phyloP scores from a whole-genome alignment of 129 eudicot species.

The Saussurea involucrata region DNA sequence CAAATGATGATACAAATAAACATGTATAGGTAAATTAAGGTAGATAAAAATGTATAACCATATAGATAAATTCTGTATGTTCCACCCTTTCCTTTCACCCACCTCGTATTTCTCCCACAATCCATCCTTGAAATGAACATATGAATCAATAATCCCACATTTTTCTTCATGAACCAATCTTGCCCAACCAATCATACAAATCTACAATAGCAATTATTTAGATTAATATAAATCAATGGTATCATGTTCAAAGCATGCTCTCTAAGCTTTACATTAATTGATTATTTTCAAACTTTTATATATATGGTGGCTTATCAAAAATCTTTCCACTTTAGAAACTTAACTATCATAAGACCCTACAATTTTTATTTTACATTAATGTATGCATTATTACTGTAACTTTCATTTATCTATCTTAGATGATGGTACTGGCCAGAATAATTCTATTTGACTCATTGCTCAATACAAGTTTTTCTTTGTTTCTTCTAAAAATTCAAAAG shows the following conservation, averaged over 20 bases:
- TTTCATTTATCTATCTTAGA: neutral
- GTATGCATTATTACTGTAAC: neutral
- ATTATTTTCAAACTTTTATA: neutral
- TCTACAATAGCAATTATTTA: neutral
- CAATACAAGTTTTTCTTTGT: neutral
- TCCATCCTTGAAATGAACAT: conserved; percentile 23
- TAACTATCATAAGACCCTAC: neutral
- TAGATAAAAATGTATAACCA: neutral
- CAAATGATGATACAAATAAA: neutral
- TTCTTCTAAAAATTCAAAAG: neutral
- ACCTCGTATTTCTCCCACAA: neutral
- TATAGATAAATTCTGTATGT: too few relatives aligned
- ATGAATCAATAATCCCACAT: neutral
- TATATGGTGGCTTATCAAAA: neutral
- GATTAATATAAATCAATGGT: neutral
- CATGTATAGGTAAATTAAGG: neutral
- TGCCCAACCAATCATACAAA: neutral
- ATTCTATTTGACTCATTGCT: neutral
- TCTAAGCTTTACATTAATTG: neutral
- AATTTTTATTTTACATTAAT: neutral
- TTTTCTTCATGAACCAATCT: neutral
- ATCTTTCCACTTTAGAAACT: neutral
- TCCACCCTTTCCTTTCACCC: neutral
- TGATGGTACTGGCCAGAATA: neutral
- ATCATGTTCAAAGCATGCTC: neutral